phyloP scores from a whole-genome alignment of 768 basidiomycete species.

The Cytidiella melzeri region DNA sequence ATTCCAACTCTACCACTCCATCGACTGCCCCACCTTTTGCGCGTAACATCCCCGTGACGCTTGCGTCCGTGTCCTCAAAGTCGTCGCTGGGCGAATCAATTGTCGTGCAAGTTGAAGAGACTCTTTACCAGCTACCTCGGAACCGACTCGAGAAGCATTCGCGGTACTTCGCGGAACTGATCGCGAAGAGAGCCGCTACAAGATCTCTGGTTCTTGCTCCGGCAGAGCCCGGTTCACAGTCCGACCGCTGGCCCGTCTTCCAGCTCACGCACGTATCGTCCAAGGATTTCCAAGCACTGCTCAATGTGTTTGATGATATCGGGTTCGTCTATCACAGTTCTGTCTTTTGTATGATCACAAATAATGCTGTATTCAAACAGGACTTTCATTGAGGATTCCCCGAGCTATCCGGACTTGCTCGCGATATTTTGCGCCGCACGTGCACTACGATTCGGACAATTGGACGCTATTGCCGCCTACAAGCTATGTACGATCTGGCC shows the following conservation, averaged over 20 bases:
- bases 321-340: conserved; percentile 13
- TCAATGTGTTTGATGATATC: conserved; percentile 27
- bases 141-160: conserved; percentile 29
- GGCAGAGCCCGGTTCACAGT: neutral
- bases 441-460: conserved; percentile 26
- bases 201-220: too few species aligned
- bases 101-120: conserved; percentile 29
- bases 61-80: conserved; percentile 11
- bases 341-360: neutral
- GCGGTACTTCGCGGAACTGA: conserved; percentile 27
- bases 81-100: conserved; percentile 34
- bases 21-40: neutral
- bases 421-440: conserved; percentile 32
- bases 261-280: conserved; percentile 20
- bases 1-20: neutral
- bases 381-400: conserved; percentile 20
- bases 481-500: conserved; percentile 30
- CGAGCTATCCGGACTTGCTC: conserved; percentile 25
- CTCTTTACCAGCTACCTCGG: conserved; percentile 31
- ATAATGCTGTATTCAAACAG: conserved; percentile 9
- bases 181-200: too few species aligned
- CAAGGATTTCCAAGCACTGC: conserved; percentile 29
- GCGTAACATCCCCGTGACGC: neutral
- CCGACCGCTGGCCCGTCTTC: conserved; percentile 19
- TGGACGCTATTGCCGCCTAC: conserved; percentile 25